These are phyloP conservation scores for Mucor indicus DNA, from an alignment of 371 early-diverging fungal genomes.

Conservation along the genomic window DNA sequence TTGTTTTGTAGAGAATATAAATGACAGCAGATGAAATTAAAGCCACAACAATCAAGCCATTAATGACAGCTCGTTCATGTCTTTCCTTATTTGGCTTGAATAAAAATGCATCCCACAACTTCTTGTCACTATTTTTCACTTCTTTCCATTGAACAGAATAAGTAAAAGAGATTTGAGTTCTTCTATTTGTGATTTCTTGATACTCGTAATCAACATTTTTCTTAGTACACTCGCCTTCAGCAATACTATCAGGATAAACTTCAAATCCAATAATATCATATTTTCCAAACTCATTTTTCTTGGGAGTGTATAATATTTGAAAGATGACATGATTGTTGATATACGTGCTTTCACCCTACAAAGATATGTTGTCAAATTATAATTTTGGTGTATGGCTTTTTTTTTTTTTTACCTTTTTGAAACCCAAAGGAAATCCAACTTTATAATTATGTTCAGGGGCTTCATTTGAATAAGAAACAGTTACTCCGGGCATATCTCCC, in stretches of 20 bases:
- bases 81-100: slow-evolving; percentile 26
- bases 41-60: slow-evolving; percentile 23
- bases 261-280: slow-evolving; percentile 40
- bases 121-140: slow-evolving; percentile 14
- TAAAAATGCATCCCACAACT: slow-evolving; percentile 39
- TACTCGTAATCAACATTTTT: slow-evolving; percentile 33
- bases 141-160: slow-evolving; percentile 49
- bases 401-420: slow-evolving; percentile 19
- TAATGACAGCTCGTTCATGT: slow-evolving; percentile 27
- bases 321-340: slow-evolving; percentile 47
- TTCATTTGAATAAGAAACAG: slow-evolving; percentile 50
- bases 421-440: slow-evolving; percentile 48
- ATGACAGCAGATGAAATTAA: slow-evolving; percentile 18
- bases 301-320: slow-evolving; percentile 30
- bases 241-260: slow-evolving; percentile 39
- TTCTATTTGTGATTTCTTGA: slow-evolving; percentile 32
- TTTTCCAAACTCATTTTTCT: slow-evolving; percentile 11
- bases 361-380: not conserved
- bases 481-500: slow-evolving; percentile 42
- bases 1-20: slow-evolving; percentile 26
- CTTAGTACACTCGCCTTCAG: slow-evolving; percentile 34
- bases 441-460: slow-evolving; percentile 40
- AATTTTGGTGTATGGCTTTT: no score
- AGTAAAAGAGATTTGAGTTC: slow-evolving; percentile 28
- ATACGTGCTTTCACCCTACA: slow-evolving; percentile 13